A percentile compares a stretch with the other conserved stretches of the same genome.
Conservation (phyloP, 78 protist genomes). For the Polysphondylium violaceum region DNA sequence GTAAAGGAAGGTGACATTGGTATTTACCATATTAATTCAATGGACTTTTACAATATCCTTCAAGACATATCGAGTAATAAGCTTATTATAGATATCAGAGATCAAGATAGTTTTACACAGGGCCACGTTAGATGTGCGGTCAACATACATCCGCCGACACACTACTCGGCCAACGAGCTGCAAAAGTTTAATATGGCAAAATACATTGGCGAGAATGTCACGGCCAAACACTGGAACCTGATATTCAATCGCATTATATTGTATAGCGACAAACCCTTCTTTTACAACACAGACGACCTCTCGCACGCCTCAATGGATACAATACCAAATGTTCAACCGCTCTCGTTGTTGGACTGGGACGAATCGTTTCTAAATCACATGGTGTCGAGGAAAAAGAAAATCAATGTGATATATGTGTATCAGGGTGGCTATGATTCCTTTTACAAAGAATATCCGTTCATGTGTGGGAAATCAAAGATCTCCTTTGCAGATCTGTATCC, state of each 20-base stretch:
- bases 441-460: conserved; percentile 29
- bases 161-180: background rate
- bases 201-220: background rate
- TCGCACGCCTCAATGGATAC: background rate
- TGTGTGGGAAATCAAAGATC: background rate
- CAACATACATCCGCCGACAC: conserved; percentile 34
- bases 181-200: conserved; percentile 35
- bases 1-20: too few species aligned
- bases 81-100: conserved; percentile 56
- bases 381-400: background rate
- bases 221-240: conserved; percentile 42
- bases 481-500: background rate
- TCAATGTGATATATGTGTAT: background rate
- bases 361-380: background rate
- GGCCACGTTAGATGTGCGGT: conserved; percentile 18
- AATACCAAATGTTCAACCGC: background rate
- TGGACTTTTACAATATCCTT: conserved; percentile 47
- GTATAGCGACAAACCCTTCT: conserved; percentile 18
- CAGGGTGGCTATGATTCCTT: conserved; percentile 34
- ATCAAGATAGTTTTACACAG: conserved; percentile 9
- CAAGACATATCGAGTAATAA: conserved; percentile 54
- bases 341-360: conserved; percentile 11
- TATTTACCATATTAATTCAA: conserved; percentile 14
- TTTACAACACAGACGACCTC: background rate
- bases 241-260: conserved; percentile 5